These are phyloP conservation scores for Ogataea kodamae DNA, from an alignment of 805 yeast species.

Conservation along the genomic window DNA sequence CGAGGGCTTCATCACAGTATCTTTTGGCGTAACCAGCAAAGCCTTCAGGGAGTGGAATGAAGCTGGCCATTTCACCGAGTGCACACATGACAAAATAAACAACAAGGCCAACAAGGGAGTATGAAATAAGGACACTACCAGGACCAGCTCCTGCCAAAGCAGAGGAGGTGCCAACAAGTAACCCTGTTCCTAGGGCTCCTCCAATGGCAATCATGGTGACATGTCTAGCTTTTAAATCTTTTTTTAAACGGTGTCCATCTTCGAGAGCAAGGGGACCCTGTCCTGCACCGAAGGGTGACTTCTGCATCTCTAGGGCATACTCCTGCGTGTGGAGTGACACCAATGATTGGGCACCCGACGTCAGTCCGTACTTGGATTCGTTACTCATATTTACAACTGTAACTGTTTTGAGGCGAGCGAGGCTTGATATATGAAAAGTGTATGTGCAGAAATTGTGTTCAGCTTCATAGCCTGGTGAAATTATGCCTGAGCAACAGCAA, in stretches of 20 bases:
- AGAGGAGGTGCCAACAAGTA: slow-evolving; percentile 72
- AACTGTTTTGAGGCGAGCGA: slow-evolving; percentile 1
- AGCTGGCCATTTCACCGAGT: slow-evolving; percentile 55
- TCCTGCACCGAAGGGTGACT: slow-evolving; percentile 31
- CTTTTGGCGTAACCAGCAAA: slow-evolving; percentile 53
- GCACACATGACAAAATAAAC: slow-evolving; percentile 64
- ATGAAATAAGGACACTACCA: slow-evolving; percentile 57
- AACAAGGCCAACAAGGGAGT: slow-evolving; percentile 64
- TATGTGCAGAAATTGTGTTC: not conserved
- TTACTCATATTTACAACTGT: slow-evolving; percentile 2
- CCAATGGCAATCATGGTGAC: slow-evolving; percentile 69
- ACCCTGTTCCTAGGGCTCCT: slow-evolving; percentile 80
- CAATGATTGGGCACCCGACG: slow-evolving; percentile 16
- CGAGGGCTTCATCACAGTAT: slow-evolving; percentile 51
- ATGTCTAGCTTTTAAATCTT: slow-evolving; percentile 47
- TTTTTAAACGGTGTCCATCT: slow-evolving; percentile 44
- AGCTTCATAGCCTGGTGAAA: no score
- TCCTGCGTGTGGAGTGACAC: slow-evolving; percentile 39
- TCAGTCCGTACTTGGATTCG: slow-evolving; percentile 13
- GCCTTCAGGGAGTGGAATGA: slow-evolving; percentile 52
- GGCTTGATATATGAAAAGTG: not conserved
- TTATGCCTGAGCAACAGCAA: no score
- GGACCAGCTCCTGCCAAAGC: slow-evolving; percentile 73
- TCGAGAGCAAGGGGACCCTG: slow-evolving; percentile 36
- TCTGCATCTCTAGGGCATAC: slow-evolving; percentile 43